Evolutionary conservation across 2,329 filamentous ascomycete genomes (phyloP).

Genomic region (Alternaria sp.): DNA sequence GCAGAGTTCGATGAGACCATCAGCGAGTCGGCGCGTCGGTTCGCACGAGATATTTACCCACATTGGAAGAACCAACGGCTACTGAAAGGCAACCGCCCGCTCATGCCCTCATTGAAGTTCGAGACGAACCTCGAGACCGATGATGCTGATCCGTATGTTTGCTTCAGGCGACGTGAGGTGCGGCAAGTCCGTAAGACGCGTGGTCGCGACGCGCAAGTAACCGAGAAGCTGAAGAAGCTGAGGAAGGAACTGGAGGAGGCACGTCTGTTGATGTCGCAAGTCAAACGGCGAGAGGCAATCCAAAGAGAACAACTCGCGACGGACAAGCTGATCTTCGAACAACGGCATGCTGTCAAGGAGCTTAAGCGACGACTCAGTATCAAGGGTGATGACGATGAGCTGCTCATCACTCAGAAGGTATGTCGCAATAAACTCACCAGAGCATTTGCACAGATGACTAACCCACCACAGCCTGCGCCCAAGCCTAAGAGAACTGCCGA

Average conservation of each 20-base stretch:
- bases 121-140: slow-evolving; percentile 94
- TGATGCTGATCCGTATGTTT: slow-evolving; percentile 96
- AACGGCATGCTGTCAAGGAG: slow-evolving; percentile 81
- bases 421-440: slow-evolving; percentile 32
- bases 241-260: slow-evolving; percentile 90
- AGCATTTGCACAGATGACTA: slow-evolving; percentile 28
- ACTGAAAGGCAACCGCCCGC: slow-evolving; percentile 69
- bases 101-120: slow-evolving; percentile 86
- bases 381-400: slow-evolving; percentile 89
- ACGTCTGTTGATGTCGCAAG: slow-evolving; percentile 76
- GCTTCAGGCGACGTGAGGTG: slow-evolving; percentile 93
- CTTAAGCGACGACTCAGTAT: slow-evolving; percentile 88
- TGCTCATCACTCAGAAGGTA: slow-evolving; percentile 86
- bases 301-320: slow-evolving; percentile 78
- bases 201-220: slow-evolving; percentile 89
- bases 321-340: slow-evolving; percentile 81
- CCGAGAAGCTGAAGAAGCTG: slow-evolving; percentile 91
- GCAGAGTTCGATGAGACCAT: slow-evolving; percentile 67
- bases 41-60: slow-evolving; percentile 82
- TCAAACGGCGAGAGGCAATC: slow-evolving; percentile 78
- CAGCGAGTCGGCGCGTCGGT: slow-evolving; percentile 60
- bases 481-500: slow-evolving; percentile 64
- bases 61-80: slow-evolving; percentile 82
- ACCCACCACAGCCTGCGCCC: slow-evolving; percentile 39
- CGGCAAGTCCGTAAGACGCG: slow-evolving; percentile 94